Conservation (phyloP, 1,284 basidiomycete species). For the Puccinia triticina region DNA sequence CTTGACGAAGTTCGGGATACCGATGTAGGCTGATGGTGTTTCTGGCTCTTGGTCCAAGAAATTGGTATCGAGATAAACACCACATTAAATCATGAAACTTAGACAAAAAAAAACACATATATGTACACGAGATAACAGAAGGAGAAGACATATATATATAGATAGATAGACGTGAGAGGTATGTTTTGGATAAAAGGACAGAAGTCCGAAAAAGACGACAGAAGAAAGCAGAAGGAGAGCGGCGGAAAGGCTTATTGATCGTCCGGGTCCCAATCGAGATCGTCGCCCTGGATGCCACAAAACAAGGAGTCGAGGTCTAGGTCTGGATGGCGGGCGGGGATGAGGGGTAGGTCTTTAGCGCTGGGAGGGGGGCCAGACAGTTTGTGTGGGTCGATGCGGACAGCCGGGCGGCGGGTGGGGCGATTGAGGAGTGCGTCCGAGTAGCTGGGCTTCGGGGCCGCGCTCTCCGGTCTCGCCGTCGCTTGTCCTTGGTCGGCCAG, state of each 20-base stretch:
- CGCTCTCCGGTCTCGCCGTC: too few relatives aligned
- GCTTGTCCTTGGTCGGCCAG: neutral
- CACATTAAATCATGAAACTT: too few relatives aligned
- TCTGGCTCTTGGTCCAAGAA: too few relatives aligned
- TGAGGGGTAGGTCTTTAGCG: neutral
- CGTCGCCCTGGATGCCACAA: neutral
- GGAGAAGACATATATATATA: too few relatives aligned
- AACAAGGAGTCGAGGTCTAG: neutral
- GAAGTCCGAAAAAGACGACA: too few relatives aligned
- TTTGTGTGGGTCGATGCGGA: neutral
- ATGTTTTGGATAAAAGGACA: too few relatives aligned
- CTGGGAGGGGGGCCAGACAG: neutral
- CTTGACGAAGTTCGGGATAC: too few relatives aligned
- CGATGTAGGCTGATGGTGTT: too few relatives aligned
- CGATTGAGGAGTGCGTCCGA: neutral
- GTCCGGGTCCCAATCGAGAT: slow-evolving; percentile 15
- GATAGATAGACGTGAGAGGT: too few relatives aligned
- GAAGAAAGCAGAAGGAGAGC: neutral
- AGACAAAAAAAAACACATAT: too few relatives aligned
- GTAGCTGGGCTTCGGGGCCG: neutral
- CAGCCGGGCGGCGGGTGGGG: neutral
- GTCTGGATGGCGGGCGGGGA: neutral
- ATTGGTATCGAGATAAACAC: too few relatives aligned
- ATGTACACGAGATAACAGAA: too few relatives aligned
- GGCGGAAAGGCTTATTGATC: neutral